Evolutionary conservation across 352 stramenopile genomes (phyloP).

Genomic region (Elongisporangium undulatum): DNA sequence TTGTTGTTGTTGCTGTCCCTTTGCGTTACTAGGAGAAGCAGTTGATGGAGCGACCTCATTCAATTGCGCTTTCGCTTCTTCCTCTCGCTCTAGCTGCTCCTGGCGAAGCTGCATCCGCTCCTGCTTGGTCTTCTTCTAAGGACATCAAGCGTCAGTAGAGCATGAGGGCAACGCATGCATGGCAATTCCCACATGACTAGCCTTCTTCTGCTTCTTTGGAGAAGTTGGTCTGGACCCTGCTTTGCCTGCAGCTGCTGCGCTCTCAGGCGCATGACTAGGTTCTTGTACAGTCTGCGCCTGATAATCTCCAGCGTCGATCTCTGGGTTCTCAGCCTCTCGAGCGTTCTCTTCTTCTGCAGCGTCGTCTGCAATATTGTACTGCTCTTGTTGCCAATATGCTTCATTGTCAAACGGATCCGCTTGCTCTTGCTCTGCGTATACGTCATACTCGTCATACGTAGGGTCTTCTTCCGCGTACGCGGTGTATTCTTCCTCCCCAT

Average conservation of each 20-base stretch:
- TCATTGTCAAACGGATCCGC: slow-evolving; percentile 38
- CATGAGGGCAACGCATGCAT: not conserved
- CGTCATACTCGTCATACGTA: slow-evolving; percentile 1
- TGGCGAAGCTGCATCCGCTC: slow-evolving; percentile 53
- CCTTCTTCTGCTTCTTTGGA: slow-evolving; percentile 13
- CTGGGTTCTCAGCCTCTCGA: slow-evolving; percentile 1
- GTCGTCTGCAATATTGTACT: slow-evolving; percentile 12
- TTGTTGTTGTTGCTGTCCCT: slow-evolving; percentile 6
- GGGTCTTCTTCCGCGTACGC: slow-evolving; percentile 8
- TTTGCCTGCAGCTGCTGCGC: not conserved
- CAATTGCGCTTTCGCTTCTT: slow-evolving; percentile 28
- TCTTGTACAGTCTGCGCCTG: slow-evolving; percentile 5
- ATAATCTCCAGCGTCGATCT: slow-evolving; percentile 1
- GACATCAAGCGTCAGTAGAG: not conserved
- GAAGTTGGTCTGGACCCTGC: slow-evolving; percentile 8
- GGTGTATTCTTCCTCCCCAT: slow-evolving; percentile 11
- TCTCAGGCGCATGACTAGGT: not conserved
- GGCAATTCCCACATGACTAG: not conserved
- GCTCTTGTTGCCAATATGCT: slow-evolving; percentile 43
- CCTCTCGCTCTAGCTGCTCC: slow-evolving; percentile 50
- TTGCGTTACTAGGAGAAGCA: slow-evolving; percentile 1
- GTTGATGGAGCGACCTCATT: slow-evolving; percentile 4
- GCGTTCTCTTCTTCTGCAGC: slow-evolving; percentile 2
- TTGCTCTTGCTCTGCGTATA: slow-evolving; percentile 2
- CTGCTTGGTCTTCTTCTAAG: slow-evolving; percentile 33